A percentile compares a stretch with the other conserved stretches of the same genome.
Conservation (phyloP, 805 yeast genomes). For the Wickerhamiella sergipiensis region DNA sequence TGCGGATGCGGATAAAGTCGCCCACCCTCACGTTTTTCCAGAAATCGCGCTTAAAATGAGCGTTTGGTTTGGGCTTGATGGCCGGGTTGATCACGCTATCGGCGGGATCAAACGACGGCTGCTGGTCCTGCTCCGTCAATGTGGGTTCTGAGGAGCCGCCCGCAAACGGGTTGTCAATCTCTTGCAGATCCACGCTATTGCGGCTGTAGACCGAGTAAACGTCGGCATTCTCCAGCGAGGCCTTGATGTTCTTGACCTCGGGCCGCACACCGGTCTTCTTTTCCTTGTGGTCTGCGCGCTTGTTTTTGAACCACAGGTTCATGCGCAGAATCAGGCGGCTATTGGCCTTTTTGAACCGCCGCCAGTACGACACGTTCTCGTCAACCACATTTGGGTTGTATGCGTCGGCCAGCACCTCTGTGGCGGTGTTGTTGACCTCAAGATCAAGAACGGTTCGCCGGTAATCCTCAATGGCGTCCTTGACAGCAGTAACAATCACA, state of each 20-base stretch:
- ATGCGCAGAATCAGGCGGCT: constrained; percentile 14
- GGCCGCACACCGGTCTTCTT: constrained; percentile 16
- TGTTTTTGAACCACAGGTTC: constrained; percentile 14
- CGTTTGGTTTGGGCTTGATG: constrained; percentile 21
- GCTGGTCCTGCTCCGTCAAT: neutral
- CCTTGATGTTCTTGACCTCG: constrained; percentile 8
- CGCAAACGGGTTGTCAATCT: constrained; percentile 11
- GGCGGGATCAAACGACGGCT: constrained; percentile 7
- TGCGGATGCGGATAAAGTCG: constrained; percentile 52
- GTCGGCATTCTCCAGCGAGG: constrained; percentile 11
- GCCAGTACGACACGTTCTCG: constrained; percentile 50
- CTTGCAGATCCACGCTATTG: constrained; percentile 10
- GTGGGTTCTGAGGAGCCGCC: neutral
- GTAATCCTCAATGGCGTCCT: constrained; percentile 71
- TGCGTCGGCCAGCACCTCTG: constrained; percentile 45
- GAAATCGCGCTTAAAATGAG: constrained; percentile 37
- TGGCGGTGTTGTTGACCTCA: constrained; percentile 57
- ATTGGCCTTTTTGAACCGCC: constrained; percentile 47
- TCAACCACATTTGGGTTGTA: constrained; percentile 45
- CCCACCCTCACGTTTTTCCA: constrained; percentile 76
- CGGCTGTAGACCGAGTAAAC: constrained; percentile 13
- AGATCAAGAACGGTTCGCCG: constrained; percentile 50
- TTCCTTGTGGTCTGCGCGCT: constrained; percentile 14
- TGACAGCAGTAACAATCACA: constrained; percentile 58
- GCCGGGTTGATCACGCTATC: constrained; percentile 19